Percentiles rank a stretch among this genome's conserved stretches.
Conservation (phyloP, 331 rosid genomes). For the Acacia concinna region DNA sequence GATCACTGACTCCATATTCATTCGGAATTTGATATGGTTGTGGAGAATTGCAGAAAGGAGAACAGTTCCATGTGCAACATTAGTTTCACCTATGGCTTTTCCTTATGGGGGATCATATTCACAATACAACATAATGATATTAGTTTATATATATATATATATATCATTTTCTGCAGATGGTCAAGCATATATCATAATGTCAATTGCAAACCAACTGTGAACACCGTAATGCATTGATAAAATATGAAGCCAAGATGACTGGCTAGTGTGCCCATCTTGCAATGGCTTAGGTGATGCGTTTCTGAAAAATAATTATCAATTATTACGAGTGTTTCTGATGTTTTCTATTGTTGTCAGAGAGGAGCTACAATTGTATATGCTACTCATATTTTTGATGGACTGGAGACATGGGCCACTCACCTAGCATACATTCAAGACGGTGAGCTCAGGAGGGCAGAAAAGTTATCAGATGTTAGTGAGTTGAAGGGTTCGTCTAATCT, state of each 20-base stretch:
- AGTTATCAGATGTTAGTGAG: constrained; percentile 67
- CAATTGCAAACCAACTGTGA: not conserved
- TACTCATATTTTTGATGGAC: constrained; percentile 94
- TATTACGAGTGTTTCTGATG: constrained; percentile 2
- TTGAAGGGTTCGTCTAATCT: constrained; percentile 70
- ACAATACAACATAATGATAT: not conserved
- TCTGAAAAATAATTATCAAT: not conserved
- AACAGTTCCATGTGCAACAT: constrained; percentile 11
- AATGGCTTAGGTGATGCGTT: constrained; percentile 23
- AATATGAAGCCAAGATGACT: not conserved
- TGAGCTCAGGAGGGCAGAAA: constrained; percentile 69
- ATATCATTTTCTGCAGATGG: constrained; percentile 15
- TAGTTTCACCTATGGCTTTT: constrained; percentile 14
- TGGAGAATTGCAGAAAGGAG: constrained; percentile 11
- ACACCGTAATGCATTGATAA: constrained; percentile 4
- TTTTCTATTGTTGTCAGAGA: constrained; percentile 48
- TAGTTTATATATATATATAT: too few species aligned
- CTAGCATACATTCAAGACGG: constrained; percentile 91
- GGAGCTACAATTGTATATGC: constrained; percentile 90
- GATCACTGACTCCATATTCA: constrained; percentile 33
- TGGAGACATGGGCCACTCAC: constrained; percentile 93
- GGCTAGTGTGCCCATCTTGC: constrained; percentile 26
- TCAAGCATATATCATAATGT: constrained; percentile 1
- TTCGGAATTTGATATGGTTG: constrained; percentile 10
- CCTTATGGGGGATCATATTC: constrained; percentile 10